phyloP scores from a whole-genome alignment of 306 rosid species.

The Arachis hypogaea region DNA sequence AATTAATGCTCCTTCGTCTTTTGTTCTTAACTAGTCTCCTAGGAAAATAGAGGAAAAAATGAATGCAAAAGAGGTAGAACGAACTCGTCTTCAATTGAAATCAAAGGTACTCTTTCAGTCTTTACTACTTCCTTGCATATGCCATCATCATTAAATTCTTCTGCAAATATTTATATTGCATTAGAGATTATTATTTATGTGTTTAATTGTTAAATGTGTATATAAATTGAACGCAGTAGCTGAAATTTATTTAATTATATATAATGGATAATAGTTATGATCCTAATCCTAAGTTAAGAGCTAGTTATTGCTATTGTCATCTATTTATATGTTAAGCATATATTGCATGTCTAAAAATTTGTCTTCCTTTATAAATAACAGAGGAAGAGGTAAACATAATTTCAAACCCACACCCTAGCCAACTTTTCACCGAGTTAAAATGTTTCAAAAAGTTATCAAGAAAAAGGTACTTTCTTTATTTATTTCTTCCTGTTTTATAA shows the following conservation, averaged over 20 bases:
- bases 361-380: slow-evolving; percentile 38
- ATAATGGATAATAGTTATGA: not conserved
- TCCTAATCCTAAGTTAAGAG: not conserved
- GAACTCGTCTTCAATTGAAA: slow-evolving; percentile 53
- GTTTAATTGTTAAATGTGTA: too few species aligned
- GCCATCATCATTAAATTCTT: not conserved
- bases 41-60: slow-evolving; percentile 52
- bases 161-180: slow-evolving; percentile 16
- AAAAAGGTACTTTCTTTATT: slow-evolving; percentile 46
- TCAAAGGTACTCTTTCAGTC: slow-evolving; percentile 53
- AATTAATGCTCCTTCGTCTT: not conserved
- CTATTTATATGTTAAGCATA: slow-evolving; percentile 2
- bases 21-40: slow-evolving; percentile 36
- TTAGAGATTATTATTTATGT: not conserved
- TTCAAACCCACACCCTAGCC: slow-evolving; percentile 55
- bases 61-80: slow-evolving; percentile 46
- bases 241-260: not conserved
- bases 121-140: slow-evolving; percentile 6
- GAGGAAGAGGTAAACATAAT: slow-evolving; percentile 48
- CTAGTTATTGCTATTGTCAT: slow-evolving; percentile 3
- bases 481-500: too few species aligned
- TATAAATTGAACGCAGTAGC: too few species aligned
- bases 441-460: slow-evolving; percentile 42
- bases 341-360: slow-evolving; percentile 21
- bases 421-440: slow-evolving; percentile 44